Base-by-base conservation (phyloP, 192 early-diverging fungal species). In the Backusella luteola region DNA sequence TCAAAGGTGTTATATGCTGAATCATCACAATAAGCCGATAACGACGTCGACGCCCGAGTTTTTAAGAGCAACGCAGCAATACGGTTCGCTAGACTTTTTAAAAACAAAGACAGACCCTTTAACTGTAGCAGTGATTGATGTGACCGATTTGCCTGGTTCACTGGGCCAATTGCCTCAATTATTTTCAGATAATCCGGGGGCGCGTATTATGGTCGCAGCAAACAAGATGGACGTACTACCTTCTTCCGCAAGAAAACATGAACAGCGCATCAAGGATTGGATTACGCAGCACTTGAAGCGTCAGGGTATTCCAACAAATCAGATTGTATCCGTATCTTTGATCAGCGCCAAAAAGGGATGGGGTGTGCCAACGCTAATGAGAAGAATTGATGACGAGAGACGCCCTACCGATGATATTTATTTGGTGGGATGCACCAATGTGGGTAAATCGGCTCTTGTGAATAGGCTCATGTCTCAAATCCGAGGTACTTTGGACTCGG, bases 141-240 rank as follows among this genome's bases (percentile, higher is more conserved):
- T 91, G 67, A 84, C 85, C 49, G 93, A 94, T 77, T 87, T 93
- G 34, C 93, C 92, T 4, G 88, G 84, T 7, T 90, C 89, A 34
- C 71, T 93, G 12, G 80, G 87, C 6, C 80, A 82, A 5, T 75
- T 84, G 39, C 73, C 90, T 26, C 76, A 85, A 52, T 73, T 89
- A 12, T 77, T 89, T 56, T 66, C 15, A 12, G 52, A 74, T 12
- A 80, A 85, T 39, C 73, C 79, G 11, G 71, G 66, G 26, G 23
- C 76, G 9, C 76, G 80, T 19, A 83, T 93, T 44, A 75, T 94
- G 1, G 74, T 94, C 2, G 91, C 89, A 1, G 91, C 87, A 9
- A 94, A 94, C 80, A 94, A 94, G 71, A 67, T 85, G 6, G 93
- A 94, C 74, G 46, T 94, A 68, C 79, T 94, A 66, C 92, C 92